Evolutionary conservation across 2,329 filamentous ascomycete genomes (phyloP), one percentile per base, ranked within the genome.

Genomic region (Penicillium paneum): DNA sequence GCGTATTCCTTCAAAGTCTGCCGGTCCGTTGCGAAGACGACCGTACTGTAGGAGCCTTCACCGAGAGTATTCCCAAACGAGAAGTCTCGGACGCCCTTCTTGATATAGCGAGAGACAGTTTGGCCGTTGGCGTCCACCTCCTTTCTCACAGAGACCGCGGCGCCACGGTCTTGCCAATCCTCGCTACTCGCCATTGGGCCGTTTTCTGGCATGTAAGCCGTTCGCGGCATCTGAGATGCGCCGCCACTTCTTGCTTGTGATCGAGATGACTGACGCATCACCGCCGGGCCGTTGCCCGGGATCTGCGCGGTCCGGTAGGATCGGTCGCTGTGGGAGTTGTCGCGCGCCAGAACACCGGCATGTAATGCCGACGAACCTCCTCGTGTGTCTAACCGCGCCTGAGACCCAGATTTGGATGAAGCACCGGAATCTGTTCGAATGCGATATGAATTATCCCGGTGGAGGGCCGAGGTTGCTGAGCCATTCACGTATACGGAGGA

Each of bases 81-180:
- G 74, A 99, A 99, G 76, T 99, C 94, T 62, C 94, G 90, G 41
- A 99, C 94, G 2, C 94, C 94, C 71, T 99, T 99, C 74, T 97
- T 97, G 50, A 97, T 87, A 55, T 90, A 87, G 58, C 90, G 86
- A 58, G 91, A 82, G 8, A 96, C 81, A 3, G 90, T 85, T 62
- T 90, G 89, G 19, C 94, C 94, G 62, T 87, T 90, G 29, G 89
- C 84, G 72, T 97, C 94, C 26, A 91, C 81, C 69, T 97, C 92
- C 69, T 90, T 87, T 54, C 89, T 84, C 49, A 92, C 82, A 17
- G 87, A 86, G 28, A 95, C 85, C 1, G 93, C 91, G n/a, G 94
- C 93, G 40, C 94, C 94, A 57, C 88, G 86, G 39, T 99, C 93
- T 74, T 96, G 90, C 94, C 94, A 97, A 60, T 97, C 93, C 65